phyloP scores from a whole-genome alignment of 306 rosid genomes.

The Prunus campanulata region DNA sequence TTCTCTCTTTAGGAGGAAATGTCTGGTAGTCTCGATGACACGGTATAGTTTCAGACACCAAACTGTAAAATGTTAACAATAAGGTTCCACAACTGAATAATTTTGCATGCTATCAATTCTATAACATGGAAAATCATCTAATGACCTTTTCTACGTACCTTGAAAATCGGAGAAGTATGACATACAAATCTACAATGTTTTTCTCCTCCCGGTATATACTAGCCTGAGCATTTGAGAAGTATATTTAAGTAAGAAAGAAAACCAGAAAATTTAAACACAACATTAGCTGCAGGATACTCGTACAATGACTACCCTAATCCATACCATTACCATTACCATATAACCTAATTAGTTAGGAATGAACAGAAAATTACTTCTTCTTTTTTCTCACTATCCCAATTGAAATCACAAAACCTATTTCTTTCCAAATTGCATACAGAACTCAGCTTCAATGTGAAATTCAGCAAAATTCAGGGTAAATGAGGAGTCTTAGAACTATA shows the following conservation, averaged over 20 bases:
- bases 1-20: conserved; percentile 53
- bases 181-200: conserved; percentile 79
- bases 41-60: conserved; percentile 94
- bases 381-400: background rate
- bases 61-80: conserved; percentile 40
- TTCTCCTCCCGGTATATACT: conserved; percentile 74
- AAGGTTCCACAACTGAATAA: background rate
- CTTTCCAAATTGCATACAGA: background rate
- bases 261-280: background rate
- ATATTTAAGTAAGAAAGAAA: conserved; percentile 1
- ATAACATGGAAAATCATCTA: conserved; percentile 9
- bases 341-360: background rate
- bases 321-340: background rate
- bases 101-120: background rate
- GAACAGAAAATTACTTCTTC: background rate
- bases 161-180: conserved; percentile 85
- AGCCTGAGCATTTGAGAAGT: conserved; percentile 50
- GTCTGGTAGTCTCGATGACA: conserved; percentile 76
- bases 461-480: background rate
- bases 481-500: background rate
- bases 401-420: background rate
- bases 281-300: conserved; percentile 3
- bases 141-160: conserved; percentile 47
- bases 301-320: background rate
- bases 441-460: background rate